Evolutionary conservation across 495 filamentous ascomycete species (phyloP), one percentile per base, ranked within the genome.

Genomic region (Choiromyces venosus): DNA sequence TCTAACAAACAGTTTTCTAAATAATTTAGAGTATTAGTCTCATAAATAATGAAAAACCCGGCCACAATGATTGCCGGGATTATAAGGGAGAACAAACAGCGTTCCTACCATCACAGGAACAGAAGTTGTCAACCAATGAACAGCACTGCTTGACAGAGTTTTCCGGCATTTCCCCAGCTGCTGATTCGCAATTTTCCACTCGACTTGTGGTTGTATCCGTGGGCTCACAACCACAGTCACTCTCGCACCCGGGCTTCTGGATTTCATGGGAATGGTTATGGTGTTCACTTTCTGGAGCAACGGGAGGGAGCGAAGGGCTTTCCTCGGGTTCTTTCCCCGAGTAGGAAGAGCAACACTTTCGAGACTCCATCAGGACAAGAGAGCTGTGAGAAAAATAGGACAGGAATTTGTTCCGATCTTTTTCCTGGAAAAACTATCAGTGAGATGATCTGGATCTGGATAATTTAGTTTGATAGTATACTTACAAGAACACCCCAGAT

Each of bases 31-130:
- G 35, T 25, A 14, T 36, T 67, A 56, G 14, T 33, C 12, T 71
- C 40, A 71, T 64, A 65, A 52, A 25, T 65, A 67, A 39, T 1
- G 4, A 37, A 35, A 12, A 65, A 10, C 25, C 65, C 19, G 25
- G 16, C 5, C 25, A 12, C n/a, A n/a, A 33, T 61, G 9, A 33
- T 29, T 4, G 25, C n/a, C 1, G 10, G 9, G 18, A 39, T 29
- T 18, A 39, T 25, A 4, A 10, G 21, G 19, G 37, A n/a, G 19
- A 25, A 39, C 3, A 33, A 66, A 29, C 19, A 25, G 18, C 46
- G 25, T n/a, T 42, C 44, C 67, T 76, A 73, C 75, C 75, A 66
- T 77, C 66, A 36, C 75, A 77, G 33, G 69, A 52, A 56, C 75
- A 77, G 12, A 29, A 33, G 12, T 61, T 61, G 25, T 61, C 52